These are phyloP conservation scores for Knoxia roxburghii DNA, from an alignment of 257 asterid genomes.

Conservation along the genomic window DNA sequence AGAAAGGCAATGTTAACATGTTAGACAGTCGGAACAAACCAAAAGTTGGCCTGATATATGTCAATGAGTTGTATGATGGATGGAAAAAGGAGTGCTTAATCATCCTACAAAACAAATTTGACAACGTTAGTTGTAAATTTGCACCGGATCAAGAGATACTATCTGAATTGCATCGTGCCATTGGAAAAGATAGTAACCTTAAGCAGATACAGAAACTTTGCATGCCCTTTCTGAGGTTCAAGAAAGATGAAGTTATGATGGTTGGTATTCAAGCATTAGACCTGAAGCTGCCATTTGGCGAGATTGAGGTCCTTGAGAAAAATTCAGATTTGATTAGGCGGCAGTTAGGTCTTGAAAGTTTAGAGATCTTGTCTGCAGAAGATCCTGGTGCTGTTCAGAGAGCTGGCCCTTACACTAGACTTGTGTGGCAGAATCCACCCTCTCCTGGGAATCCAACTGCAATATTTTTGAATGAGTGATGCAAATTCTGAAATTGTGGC, in stretches of 20 bases:
- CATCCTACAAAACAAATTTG: conserved; percentile 54
- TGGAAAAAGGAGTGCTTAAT: conserved; percentile 74
- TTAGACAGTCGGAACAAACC: conserved; percentile 41
- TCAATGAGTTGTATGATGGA: conserved; percentile 77
- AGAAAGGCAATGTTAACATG: conserved; percentile 42
- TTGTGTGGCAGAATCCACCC: conserved; percentile 59
- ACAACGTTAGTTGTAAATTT: conserved; percentile 38
- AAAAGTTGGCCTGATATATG: conserved; percentile 49
- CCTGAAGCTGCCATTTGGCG: conserved; percentile 75
- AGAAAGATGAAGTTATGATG: conserved; percentile 63
- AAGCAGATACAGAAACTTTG: conserved; percentile 66
- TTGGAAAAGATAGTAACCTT: conserved; percentile 52
- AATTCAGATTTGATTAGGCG: conserved; percentile 60
- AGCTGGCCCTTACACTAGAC: conserved; percentile 44
- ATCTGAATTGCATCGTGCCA: conserved; percentile 55
- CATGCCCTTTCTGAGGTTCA: conserved; percentile 87
- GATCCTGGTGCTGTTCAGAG: conserved; percentile 42
- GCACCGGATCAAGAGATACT: conserved; percentile 72
- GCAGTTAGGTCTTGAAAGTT: conserved; percentile 64
- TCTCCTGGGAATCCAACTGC: conserved; percentile 86
- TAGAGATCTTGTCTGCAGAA: conserved; percentile 48
- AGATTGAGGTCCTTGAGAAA: conserved; percentile 41
- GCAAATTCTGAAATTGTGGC: background rate
- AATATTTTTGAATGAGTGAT: conserved; percentile 39
- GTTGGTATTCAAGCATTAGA: conserved; percentile 73